Evolutionary conservation across 148 eudicot genomes (phyloP).

Genomic region (Vaccinium darrowii): DNA sequence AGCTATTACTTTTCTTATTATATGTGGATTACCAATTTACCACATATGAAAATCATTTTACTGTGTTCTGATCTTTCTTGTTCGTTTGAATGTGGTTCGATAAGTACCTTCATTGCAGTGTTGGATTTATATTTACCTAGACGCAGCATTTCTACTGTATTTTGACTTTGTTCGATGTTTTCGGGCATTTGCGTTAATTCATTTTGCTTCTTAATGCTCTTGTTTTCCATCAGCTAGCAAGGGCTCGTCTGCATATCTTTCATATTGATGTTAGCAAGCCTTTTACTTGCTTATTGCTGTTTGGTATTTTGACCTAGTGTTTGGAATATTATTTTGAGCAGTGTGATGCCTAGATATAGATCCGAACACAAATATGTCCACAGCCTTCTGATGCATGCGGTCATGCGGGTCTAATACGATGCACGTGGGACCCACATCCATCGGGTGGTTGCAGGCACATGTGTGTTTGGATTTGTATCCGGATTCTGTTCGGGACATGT

Average conservation of each 20-base stretch:
- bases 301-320: not conserved
- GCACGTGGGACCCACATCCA: not conserved
- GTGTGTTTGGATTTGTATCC: not conserved
- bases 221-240: not conserved
- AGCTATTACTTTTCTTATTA: not conserved
- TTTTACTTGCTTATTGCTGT: conserved; percentile 9
- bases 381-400: not conserved
- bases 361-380: not conserved
- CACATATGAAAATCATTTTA: not conserved
- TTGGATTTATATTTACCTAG: not conserved
- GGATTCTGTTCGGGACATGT: not conserved
- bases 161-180: not conserved
- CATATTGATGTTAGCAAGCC: not conserved
- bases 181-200: not conserved
- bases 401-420: not conserved
- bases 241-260: not conserved
- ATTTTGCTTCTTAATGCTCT: not conserved
- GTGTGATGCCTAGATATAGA: not conserved
- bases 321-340: not conserved
- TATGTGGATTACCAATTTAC: not conserved
- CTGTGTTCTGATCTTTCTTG: not conserved
- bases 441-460: not conserved
- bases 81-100: not conserved
- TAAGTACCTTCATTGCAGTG: not conserved
- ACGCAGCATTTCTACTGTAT: not conserved